A percentile compares a stretch with the other conserved stretches of the same genome.
Conservation (phyloP, 129 eudicot species). For the Artemisia tridentata region DNA sequence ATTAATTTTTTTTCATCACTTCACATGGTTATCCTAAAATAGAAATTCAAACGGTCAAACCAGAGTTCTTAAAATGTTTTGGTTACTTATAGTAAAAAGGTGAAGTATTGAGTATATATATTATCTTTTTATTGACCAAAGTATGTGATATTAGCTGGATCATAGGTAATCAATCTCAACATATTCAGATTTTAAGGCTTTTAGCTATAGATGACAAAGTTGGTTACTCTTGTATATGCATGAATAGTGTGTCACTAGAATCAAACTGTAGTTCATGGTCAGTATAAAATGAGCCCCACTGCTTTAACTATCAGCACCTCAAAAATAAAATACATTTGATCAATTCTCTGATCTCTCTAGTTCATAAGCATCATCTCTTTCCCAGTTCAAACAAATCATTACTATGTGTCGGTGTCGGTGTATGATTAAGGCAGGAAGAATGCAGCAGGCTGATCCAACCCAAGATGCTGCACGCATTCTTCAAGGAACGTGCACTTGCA, state of each 20-base stretch:
- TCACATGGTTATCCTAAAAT: constrained; percentile 2
- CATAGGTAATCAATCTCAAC: not conserved
- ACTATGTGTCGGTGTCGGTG: not conserved
- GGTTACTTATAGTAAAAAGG: constrained; percentile 19
- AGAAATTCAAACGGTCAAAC: constrained; percentile 27
- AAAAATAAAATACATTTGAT: constrained; percentile 4
- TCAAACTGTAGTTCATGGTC: not conserved
- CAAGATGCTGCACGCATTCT: constrained; percentile 11
- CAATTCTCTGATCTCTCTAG: not conserved
- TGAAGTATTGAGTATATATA: not conserved
- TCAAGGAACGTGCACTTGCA: constrained; percentile 4
- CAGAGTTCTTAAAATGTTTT: constrained; percentile 11
- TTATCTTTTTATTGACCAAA: constrained; percentile 18
- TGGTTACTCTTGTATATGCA: constrained; percentile 10
- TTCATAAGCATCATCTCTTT: not conserved
- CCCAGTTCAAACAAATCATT: not conserved
- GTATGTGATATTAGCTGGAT: constrained; percentile 2
- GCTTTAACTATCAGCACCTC: not conserved
- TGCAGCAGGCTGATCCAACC: not conserved
- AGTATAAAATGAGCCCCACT: not conserved
- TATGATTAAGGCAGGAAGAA: constrained; percentile 8
- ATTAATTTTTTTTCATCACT: not conserved
- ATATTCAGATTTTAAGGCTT: not conserved
- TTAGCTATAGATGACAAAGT: constrained; percentile 22
- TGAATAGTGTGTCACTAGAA: constrained; percentile 19